These are phyloP conservation scores for Aspergillus sclerotialis DNA, from an alignment of 2,329 filamentous ascomycete species.

Conservation along the genomic window DNA sequence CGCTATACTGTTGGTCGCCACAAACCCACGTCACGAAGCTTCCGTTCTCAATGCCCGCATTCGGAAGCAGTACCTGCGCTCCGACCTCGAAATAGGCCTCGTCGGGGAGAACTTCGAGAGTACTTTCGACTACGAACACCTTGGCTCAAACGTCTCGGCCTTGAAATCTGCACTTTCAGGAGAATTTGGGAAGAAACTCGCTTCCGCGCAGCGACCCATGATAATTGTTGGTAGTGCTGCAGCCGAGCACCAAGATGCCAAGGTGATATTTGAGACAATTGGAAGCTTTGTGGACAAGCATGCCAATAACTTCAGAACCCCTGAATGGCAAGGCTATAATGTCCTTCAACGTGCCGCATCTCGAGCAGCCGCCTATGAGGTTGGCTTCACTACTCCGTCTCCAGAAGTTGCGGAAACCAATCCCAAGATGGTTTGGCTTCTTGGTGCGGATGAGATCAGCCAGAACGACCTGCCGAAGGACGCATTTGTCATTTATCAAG, in stretches of 20 bases:
- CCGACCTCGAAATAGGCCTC: conserved; percentile 85
- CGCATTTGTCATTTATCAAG: conserved; percentile 95
- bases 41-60: conserved; percentile 94
- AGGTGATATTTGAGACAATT: conserved; percentile 86
- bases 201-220: conserved; percentile 84
- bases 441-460: conserved; percentile 87
- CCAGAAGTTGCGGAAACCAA: conserved; percentile 72
- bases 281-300: conserved; percentile 92
- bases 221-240: conserved; percentile 91
- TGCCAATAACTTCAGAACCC: conserved; percentile 74
- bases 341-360: conserved; percentile 91
- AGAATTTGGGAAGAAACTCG: conserved; percentile 86
- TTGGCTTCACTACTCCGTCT: conserved; percentile 87
- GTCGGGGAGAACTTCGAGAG: conserved; percentile 88
- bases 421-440: conserved; percentile 93
- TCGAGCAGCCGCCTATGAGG: conserved; percentile 85
- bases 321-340: conserved; percentile 97
- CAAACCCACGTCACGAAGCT: conserved; percentile 91
- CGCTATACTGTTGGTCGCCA: conserved; percentile 83
- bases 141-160: conserved; percentile 70
- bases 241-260: conserved; percentile 83
- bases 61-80: conserved; percentile 94
- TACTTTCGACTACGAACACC: conserved; percentile 90
- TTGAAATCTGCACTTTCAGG: conserved; percentile 82
- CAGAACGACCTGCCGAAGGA: conserved; percentile 86